Base-by-base conservation (phyloP, 495 filamentous ascomycete genomes). In the Neurospora sublineolata region DNA sequence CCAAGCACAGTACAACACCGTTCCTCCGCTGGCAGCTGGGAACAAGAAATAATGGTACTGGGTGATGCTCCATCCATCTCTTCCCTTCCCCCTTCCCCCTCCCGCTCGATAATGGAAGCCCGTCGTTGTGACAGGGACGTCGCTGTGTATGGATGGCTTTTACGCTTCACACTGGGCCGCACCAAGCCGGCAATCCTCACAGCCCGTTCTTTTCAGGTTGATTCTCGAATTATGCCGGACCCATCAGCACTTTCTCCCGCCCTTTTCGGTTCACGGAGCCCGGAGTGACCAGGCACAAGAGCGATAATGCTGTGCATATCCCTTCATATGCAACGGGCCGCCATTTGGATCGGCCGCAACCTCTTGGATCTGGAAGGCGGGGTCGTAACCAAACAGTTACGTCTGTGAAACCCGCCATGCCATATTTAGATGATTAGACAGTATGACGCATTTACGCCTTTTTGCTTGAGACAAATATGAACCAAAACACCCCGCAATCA, bases 401-500 rank as follows among this genome's bases (percentile, higher is more conserved):
- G 52, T 64, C 52, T 64, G 52, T 33, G 52, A 36, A 64, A 69
- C 38, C 67, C 44, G 73, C 70, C 42, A 67, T 68, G 69, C 76
- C 77, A 78, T 79, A 73, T 74, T 69, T 69, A 37, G 12, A 20
- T 33, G 30, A 74, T 76, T 77, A 75, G 73, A 75, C 73, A 76
- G 74, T 78, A 80, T 81, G 82, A 38, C 37, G 71, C 67, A 67
- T 72, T 30, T 72, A 71, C 70, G 73, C 72, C 73, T 44, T 69
- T 70, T 42, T 10, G 37, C 18, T 12, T 30, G 18, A 23, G 69
- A 68, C 38, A 20, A 44, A 73, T 67, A 70, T 69, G 27, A 69
- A 44, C 72, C 71, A 68, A 78, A 86, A 85, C 84, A 81, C 81
- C 82, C 79, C 80, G 81, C 84, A 84, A 81, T 85, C 83, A 84